phyloP scores from a whole-genome alignment of 2,329 filamentous ascomycete species.

The Tympanopsis confertula region DNA sequence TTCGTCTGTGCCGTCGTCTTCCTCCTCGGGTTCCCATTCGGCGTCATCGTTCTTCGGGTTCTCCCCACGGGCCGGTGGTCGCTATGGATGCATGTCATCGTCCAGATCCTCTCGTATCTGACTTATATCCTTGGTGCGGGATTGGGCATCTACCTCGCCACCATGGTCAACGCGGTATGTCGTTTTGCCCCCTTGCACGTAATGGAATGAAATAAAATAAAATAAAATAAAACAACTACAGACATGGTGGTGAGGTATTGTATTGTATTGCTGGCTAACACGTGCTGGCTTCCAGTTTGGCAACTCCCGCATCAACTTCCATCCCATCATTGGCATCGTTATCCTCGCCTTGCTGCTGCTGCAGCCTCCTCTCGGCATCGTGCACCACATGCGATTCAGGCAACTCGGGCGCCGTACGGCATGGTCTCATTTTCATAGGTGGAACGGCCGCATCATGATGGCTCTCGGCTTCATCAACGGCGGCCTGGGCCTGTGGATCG shows the following conservation, averaged over 20 bases:
- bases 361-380: constrained; percentile 26
- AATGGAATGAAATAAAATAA: no score
- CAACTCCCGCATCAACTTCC: constrained; percentile 19
- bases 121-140: constrained; percentile 25
- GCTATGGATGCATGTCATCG: constrained; percentile 23
- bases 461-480: constrained; percentile 31
- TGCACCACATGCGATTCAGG: constrained; percentile 29
- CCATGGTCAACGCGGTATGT: neutral
- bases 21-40: constrained; percentile 29
- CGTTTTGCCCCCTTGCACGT: constrained; percentile 1
- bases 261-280: no score
- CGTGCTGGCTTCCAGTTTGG: constrained; percentile 19
- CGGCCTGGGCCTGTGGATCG: constrained; percentile 27
- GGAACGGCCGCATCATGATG: constrained; percentile 25
- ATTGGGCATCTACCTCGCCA: constrained; percentile 28
- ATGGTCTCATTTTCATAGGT: constrained; percentile 30
- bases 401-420: constrained; percentile 19
- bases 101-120: constrained; percentile 22
- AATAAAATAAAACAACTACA: no score
- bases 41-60: constrained; percentile 27
- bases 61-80: constrained; percentile 20
- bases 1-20: constrained; percentile 26
- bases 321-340: constrained; percentile 33
- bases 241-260: no score
- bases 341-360: constrained; percentile 23